Evolutionary conservation across 257 asterid species (phyloP), one percentile per base, ranked within the genome.

Genomic region (Sherardia arvensis): DNA sequence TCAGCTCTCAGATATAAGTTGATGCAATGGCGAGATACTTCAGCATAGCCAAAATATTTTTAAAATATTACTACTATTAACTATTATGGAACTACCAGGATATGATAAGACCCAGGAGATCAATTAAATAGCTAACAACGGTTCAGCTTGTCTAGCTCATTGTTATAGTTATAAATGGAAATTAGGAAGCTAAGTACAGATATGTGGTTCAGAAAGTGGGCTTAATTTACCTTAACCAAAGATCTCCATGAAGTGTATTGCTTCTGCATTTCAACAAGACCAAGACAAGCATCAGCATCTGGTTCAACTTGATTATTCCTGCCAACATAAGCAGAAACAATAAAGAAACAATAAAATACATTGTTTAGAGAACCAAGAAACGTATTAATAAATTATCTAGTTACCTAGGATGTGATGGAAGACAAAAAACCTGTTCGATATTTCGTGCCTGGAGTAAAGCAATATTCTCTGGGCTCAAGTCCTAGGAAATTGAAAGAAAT

Each of bases 231-330:
- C 96, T 82, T 79, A 69, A 84, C 81, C 62, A 66, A 33, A 68
- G 85, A 79, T 75, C 88, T 79, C 99, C 96, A 85, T 23, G 80
- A 70, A 75, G 79, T 71, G 67, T 76, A 86, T 66, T 76, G 76
- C 66, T 82, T 79, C 83, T 79, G 83, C 65, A 87, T 67, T 65
- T 89, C 94, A 64, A 78, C 71, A 65, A 87, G 70, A 67, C 83
- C 83, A 67, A 26, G 32, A 22, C 56, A 73, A 64, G 75, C 76
- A 66, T 58, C 75, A 64, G 28, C 65, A 69, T 69, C 70, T 59
- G 71, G 65, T 40, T 61, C 79, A 66, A 66, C 74, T 71, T 68
- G 79, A 49, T 60, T 63, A 67, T 33, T 80, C 75, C 88, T 84
- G 34, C 67, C 62, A 69, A 73, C 62, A 63, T 61, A 43, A 26